Conservation (phyloP, 1,284 basidiomycete genomes). For the Pseudozyma hubeiensis region DNA sequence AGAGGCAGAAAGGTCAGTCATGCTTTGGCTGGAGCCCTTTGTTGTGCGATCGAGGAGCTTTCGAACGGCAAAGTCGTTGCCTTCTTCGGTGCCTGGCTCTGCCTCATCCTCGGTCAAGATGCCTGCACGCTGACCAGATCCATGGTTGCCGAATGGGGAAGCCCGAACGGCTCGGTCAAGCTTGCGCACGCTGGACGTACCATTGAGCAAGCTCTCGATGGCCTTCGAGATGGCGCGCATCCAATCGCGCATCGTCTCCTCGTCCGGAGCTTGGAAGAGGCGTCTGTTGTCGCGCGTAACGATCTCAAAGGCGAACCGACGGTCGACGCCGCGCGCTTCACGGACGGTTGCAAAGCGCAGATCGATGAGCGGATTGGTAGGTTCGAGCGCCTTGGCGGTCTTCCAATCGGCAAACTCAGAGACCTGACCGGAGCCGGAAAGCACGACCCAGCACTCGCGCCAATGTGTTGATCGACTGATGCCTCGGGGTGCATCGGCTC, state of each 20-base stretch:
- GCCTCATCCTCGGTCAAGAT: slow-evolving; percentile 19
- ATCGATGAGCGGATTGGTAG: slow-evolving; percentile 58
- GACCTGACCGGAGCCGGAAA: slow-evolving; percentile 59
- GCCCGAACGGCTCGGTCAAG: slow-evolving; percentile 52
- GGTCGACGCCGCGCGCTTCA: slow-evolving; percentile 59
- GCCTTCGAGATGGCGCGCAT: slow-evolving; percentile 72
- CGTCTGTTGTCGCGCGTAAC: slow-evolving; percentile 71
- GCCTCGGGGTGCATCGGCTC: slow-evolving; percentile 52
- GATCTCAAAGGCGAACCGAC: slow-evolving; percentile 71
- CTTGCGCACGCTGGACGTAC: slow-evolving; percentile 62
- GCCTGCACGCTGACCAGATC: slow-evolving; percentile 17
- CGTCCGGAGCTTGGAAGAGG: slow-evolving; percentile 72
- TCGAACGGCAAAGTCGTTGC: slow-evolving; percentile 45
- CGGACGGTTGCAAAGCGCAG: slow-evolving; percentile 66
- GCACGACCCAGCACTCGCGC: slow-evolving; percentile 61
- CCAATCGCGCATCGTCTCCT: slow-evolving; percentile 72
- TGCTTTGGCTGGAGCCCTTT: slow-evolving; percentile 52
- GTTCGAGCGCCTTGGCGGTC: slow-evolving; percentile 53
- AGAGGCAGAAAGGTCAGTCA: slow-evolving; percentile 52
- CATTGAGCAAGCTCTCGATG: slow-evolving; percentile 73
- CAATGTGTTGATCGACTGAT: slow-evolving; percentile 52
- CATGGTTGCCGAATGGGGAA: slow-evolving; percentile 26
- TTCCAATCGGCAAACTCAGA: slow-evolving; percentile 61
- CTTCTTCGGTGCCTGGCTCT: slow-evolving; percentile 18
- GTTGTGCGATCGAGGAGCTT: slow-evolving; percentile 21